Conservation (phyloP, 768 basidiomycete genomes). For the Collybiopsis confluens region DNA sequence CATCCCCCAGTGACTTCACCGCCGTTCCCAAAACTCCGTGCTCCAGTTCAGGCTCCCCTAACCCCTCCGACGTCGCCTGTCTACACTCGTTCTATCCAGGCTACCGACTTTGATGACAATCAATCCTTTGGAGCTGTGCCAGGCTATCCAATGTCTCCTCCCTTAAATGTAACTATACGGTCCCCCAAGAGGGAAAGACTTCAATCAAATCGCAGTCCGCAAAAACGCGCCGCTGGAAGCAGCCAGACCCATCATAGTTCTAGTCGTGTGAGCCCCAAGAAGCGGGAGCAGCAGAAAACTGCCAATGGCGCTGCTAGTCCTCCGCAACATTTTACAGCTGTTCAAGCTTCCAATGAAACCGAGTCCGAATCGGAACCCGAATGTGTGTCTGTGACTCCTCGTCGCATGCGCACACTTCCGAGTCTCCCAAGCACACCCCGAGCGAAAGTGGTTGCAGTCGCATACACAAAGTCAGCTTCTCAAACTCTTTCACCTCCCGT, state of each 20-base stretch:
- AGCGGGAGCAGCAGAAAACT: too few relatives aligned
- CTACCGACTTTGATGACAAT: neutral
- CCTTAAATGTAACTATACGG: neutral
- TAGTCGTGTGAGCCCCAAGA: too few relatives aligned
- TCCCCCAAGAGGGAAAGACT: neutral
- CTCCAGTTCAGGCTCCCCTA: neutral
- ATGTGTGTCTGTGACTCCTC: neutral
- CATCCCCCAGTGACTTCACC: neutral
- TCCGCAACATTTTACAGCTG: too few relatives aligned
- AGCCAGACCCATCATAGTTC: too few relatives aligned
- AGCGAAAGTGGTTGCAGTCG: neutral
- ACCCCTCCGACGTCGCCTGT: neutral
- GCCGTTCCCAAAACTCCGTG: neutral
- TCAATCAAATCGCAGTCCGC: too few relatives aligned
- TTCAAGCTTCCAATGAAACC: too few relatives aligned
- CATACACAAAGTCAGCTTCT: neutral
- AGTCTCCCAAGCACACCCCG: neutral
- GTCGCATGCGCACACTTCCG: neutral
- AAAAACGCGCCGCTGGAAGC: too few relatives aligned
- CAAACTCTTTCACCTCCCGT: neutral
- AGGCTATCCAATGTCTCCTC: neutral
- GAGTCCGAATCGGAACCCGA: too few relatives aligned
- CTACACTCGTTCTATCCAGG: neutral
- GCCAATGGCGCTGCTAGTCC: too few relatives aligned
- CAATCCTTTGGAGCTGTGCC: neutral